phyloP scores from a whole-genome alignment of 2,329 filamentous ascomycete species.

The Lecanicillium sp. region DNA sequence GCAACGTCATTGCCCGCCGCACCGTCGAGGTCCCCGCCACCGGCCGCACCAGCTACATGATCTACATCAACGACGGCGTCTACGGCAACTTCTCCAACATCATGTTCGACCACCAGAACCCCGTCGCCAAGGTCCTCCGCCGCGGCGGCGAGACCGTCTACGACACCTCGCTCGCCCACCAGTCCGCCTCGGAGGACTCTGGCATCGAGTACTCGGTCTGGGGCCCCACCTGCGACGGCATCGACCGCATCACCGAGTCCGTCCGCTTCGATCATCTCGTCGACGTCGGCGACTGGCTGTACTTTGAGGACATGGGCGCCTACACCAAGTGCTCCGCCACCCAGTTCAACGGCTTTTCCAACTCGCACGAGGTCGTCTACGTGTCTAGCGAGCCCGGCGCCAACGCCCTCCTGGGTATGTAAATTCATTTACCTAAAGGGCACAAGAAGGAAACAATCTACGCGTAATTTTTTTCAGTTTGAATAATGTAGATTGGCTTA shows the following conservation, averaged over 20 bases:
- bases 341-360: conserved; percentile 93
- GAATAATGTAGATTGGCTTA: too few species aligned
- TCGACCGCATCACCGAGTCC: conserved; percentile 85
- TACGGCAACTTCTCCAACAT: conserved; percentile 99
- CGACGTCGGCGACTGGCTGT: conserved; percentile 94
- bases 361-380: conserved; percentile 88
- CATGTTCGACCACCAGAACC: conserved; percentile 97
- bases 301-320: conserved; percentile 97
- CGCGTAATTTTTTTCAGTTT: too few species aligned
- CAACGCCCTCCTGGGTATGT: conserved; percentile 55
- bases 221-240: conserved; percentile 96
- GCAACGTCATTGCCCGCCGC: conserved; percentile 92
- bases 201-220: conserved; percentile 88
- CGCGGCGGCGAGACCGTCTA: conserved; percentile 53
- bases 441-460: neutral
- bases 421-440: neutral
- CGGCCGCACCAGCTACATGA: conserved; percentile 75
- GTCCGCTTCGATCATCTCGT: conserved; percentile 71
- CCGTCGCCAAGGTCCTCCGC: conserved; percentile 73
- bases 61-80: conserved; percentile 95
- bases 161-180: conserved; percentile 47
- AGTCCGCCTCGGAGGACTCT: too few species aligned
- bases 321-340: conserved; percentile 98
- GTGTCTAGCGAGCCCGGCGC: conserved; percentile 91
- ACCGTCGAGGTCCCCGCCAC: conserved; percentile 68